Evolutionary conservation across 2,329 filamentous ascomycete species (phyloP), one percentile per base, ranked within the genome.

Genomic region (Pestalotiopsis sp.): DNA sequence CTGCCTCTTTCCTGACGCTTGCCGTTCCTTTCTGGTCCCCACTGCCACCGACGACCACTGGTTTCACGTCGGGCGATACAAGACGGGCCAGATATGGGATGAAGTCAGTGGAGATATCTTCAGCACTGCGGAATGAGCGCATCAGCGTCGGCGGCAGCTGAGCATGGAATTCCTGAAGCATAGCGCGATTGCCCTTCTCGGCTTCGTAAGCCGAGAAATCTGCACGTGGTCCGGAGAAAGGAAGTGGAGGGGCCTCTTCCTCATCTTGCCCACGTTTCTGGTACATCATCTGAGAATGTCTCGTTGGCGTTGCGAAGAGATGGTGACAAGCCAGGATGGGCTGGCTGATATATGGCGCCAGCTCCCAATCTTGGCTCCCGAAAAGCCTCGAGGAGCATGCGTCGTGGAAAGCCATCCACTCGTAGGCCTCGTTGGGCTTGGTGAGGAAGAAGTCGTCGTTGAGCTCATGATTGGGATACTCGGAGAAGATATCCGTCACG

Each of bases 381-480:
- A 91, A 97, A 1, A 98, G 86, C 52, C 91, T 89, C 0, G 91
- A 90, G 26, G 93, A 94, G 70, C 97, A 66, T 10, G 65, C 24
- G 73, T 93, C 91, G 76, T 93, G 89, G 77, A 93, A 93, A 74
- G 91, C 83, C 10, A 94, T 83, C 91, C 91, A 93, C 72, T 92
- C 90, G 73, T 92, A 92, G 5, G 78, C 78, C 1, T 87, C 83
- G 71, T 91, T 90, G 0, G 97, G 97, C 76, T 99, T 99, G 40
- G 91, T 92, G 39, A 99, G 89, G 72, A 93, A 91, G 0, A 91
- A 92, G 78, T 99, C 96, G 77, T 99, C 96, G 81, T 98, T 97
- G 80, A 92, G 99, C 22, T 94, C 90, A 73, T 94, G 92, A 56
- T 89, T 89, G 0, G 95, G 94, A 78, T 97, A 99, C 71, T 92